A percentile compares a stretch with the other conserved stretches of the same genome.
Conservation (phyloP, 345 rosid genomes). For the Brassica cretica region DNA sequence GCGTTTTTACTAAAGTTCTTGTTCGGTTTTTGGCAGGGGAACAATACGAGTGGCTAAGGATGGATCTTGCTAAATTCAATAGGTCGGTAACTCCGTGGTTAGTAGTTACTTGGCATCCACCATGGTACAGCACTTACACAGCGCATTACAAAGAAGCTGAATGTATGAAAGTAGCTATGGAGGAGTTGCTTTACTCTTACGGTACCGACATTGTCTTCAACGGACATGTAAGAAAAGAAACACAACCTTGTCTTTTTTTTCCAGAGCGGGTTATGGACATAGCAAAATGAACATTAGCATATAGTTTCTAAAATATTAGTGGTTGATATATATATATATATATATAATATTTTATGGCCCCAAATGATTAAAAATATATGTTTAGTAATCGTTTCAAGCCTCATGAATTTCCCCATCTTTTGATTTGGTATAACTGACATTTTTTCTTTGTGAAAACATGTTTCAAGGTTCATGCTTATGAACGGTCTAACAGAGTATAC, state of each 20-base stretch:
- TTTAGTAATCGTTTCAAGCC: background rate
- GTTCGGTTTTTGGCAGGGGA: constrained; percentile 53
- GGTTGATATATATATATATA: background rate
- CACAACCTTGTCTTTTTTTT: background rate
- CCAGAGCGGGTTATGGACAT: background rate
- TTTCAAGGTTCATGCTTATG: constrained; percentile 82
- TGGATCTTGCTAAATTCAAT: constrained; percentile 58
- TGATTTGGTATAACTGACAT: background rate
- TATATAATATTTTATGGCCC: background rate
- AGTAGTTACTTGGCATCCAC: constrained; percentile 82
- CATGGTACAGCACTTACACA: constrained; percentile 85
- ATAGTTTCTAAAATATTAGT: background rate
- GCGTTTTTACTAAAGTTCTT: background rate
- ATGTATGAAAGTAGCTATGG: constrained; percentile 89
- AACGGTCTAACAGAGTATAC: constrained; percentile 82
- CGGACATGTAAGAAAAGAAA: constrained; percentile 61
- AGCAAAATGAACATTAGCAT: background rate
- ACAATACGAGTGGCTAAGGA: constrained; percentile 77
- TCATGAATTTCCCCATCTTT: background rate
- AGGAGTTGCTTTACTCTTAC: constrained; percentile 62
- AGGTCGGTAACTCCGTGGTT: constrained; percentile 81
- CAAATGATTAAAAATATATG: background rate
- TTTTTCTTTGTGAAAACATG: constrained; percentile 4
- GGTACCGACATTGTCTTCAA: constrained; percentile 81
- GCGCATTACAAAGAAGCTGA: constrained; percentile 92